Evolutionary conservation across 768 basidiomycete species (phyloP), one percentile per base, ranked within the genome.

Genomic region (Agaricus sinodeliciosus): DNA sequence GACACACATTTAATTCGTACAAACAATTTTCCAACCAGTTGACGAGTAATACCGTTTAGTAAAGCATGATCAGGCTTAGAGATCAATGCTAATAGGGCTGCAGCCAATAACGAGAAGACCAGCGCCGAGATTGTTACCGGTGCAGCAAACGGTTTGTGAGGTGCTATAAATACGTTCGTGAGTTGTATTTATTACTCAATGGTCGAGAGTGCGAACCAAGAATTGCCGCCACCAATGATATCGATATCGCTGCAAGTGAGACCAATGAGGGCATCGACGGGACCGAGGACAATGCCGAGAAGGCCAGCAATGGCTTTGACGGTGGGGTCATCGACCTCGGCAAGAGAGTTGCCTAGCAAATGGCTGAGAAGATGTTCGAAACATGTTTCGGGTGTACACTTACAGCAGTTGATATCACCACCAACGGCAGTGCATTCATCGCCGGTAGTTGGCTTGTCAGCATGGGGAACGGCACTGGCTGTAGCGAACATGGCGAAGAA

Each of bases 121-220:
- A 43, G 59, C 22, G 22, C 22, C 59, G 59, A 67, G 67, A 48
- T 34, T 53, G 50, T 65, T 65, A 37, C 55, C 49, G 22, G 58
- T 55, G 65, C 65, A 69, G 59, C 66, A 69, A 42, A 67, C 66
- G 12, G 62, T 59, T 37, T 66, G 62, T 9, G 58, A 56, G 28
- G 49, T 41, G 57, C 64, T 55, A 63, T 26, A 7, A 8, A 35
- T 2, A 18, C 9, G 16, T 31, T 47, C 31, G 28, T 35, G 9
- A 31, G 45, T n/a, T 27, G 15, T 3, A 11, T 16, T 13, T 31
- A 3, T 44, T 28, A 9, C 3, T n/a, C 11, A 6, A 25, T 27
- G 7, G 13, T 3, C 13, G 16, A 16, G 16, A 35, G 18, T 11
- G 7, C 65, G 51, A 5, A 67, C 68, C 56, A 69, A 54, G 48